Base-by-base conservation (phyloP, 306 rosid species). In the Alnus rubra region DNA sequence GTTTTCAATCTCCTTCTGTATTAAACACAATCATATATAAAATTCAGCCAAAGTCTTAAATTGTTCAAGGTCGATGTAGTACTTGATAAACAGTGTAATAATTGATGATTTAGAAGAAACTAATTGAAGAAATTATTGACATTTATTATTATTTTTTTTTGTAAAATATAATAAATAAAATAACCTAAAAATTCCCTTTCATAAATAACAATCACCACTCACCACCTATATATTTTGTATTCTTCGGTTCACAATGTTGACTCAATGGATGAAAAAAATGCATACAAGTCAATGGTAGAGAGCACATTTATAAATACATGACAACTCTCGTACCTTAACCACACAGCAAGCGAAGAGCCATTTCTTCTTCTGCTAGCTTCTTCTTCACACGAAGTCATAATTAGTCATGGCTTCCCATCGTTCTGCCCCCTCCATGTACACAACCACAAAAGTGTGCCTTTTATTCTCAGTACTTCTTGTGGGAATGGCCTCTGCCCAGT, bases 401-500 rank as follows among this genome's bases (percentile, higher is more conserved):
- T 23, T 42, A 2, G 2, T 62, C 52, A 84, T 84, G 88, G 80
- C 74, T 44, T 39, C 55, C 39, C 2, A 51, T 45, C 19, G 6
- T 71, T 71, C 63, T 67, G 0, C 31, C 35, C 44, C 47, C 8
- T 3, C 71, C 80, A 16, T 3, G 1, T 4, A 48, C 76, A 65
- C 84, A 47, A 63, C n/a, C 33, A 44, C 23, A 51, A 78, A 49
- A 55, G 44, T 42, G 5, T 33, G 60, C 74, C 71, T 88, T 18
- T 70, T 76, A 11, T 35, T 81, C 2, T 55, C 65, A 23, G 28
- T 23, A 42, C 74, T 74, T 76, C 44, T 85, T 35, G 2, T 72
- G 47, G 89, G 87, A 69, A 52, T 76, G 53, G 87, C 62, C 15
- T 85, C 89, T 19, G 91, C 91, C 48, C 87, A 85, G 49, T 74